phyloP scores from a whole-genome alignment of 2,329 filamentous ascomycete genomes.

The Alternaria brassicicola region DNA sequence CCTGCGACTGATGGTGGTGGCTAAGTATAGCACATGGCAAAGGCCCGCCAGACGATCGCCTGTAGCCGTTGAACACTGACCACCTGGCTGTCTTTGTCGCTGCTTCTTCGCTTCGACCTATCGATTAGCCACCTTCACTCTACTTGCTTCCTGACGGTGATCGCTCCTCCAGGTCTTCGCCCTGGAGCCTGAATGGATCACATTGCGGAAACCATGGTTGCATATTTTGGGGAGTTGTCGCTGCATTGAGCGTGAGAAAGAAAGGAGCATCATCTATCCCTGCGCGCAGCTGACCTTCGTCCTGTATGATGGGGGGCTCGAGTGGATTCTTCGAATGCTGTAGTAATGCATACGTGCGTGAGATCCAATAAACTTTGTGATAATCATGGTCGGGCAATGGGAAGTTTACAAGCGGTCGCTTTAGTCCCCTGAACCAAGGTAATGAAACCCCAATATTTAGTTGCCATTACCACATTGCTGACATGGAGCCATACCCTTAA shows the following conservation, averaged over 20 bases:
- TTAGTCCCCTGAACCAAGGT: not conserved
- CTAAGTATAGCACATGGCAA: not conserved
- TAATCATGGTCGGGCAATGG: not conserved
- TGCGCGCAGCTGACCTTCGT: not conserved
- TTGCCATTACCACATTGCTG: not conserved
- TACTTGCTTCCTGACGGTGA: not conserved
- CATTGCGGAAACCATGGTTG: not conserved
- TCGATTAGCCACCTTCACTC: not conserved
- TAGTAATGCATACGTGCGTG: not conserved
- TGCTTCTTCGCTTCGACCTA: slow-evolving; percentile 9
- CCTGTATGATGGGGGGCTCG: not conserved
- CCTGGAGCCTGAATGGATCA: not conserved
- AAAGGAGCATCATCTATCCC: not conserved
- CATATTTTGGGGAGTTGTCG: not conserved
- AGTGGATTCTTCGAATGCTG: not conserved
- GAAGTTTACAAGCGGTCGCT: not conserved
- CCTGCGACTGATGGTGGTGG: not conserved
- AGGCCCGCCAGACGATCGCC: slow-evolving; percentile 5
- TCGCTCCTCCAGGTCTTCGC: not conserved
- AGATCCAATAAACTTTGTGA: not conserved
- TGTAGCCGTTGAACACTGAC: slow-evolving; percentile 18
- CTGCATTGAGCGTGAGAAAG: not conserved
- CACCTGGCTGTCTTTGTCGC: slow-evolving; percentile 14
- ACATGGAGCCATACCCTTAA: not conserved
- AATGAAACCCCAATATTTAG: not conserved